phyloP scores from a whole-genome alignment of 345 rosid species.

The Excoecaria cochinchinensis region DNA sequence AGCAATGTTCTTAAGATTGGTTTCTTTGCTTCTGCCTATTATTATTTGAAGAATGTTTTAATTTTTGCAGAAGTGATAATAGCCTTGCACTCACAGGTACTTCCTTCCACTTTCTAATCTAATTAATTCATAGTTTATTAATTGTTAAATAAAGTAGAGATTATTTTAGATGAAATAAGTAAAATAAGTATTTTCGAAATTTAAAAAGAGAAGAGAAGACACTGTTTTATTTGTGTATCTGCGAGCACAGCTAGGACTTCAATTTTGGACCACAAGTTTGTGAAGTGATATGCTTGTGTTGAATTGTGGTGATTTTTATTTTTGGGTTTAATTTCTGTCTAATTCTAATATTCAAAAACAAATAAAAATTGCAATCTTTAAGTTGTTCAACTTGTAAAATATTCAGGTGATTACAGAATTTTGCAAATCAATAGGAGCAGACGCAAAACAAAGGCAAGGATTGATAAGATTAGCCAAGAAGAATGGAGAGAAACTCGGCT shows the following conservation, averaged over 20 bases:
- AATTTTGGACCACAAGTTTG: neutral
- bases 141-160: neutral
- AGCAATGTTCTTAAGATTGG: no score
- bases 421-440: slow-evolving; percentile 97
- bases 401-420: slow-evolving; percentile 86
- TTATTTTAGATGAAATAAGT: neutral
- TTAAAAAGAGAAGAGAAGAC: no score
- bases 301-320: neutral
- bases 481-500: slow-evolving; percentile 92
- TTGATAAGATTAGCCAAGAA: slow-evolving; percentile 93
- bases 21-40: no score
- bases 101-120: no score
- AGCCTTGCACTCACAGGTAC: slow-evolving; percentile 94
- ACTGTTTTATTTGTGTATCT: neutral
- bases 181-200: neutral
- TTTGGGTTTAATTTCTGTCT: neutral
- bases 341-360: neutral
- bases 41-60: no score
- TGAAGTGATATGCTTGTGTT: neutral
- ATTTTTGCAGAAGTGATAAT: no score
- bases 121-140: neutral
- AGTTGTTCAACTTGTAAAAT: neutral
- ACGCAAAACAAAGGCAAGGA: slow-evolving; percentile 95
- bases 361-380: neutral
- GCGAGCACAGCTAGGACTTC: neutral